Evolutionary conservation across 2,329 filamentous ascomycete species (phyloP), one percentile per base, ranked within the genome.

Genomic region (Phialocephala subalpina): DNA sequence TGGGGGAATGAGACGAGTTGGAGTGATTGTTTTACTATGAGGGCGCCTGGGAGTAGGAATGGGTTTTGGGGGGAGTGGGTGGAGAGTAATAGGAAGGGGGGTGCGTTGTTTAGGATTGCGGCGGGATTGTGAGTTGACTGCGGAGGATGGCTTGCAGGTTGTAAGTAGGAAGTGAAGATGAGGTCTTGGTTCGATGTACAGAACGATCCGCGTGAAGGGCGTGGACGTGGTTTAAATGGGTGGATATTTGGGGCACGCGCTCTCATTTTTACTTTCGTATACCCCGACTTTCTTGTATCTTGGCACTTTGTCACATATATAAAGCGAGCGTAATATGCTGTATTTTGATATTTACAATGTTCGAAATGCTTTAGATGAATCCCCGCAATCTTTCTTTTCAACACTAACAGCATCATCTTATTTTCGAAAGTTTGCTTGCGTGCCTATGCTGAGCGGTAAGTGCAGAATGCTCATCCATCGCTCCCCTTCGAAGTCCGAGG

Each of bases 1-100:
- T 53, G 49, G 49, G 49, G 49, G 49, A 53, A 53, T 53, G 49
- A 16, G 49, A 53, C 49, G 25, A 53, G 49, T 29, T 53, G 49
- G 49, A 33, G 25, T 29, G 49, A 53, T 29, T 53, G 49, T 53
- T 53, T 53, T 53, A 11, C 3, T 18, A 25, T 53, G 49, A 53
- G 49, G 49, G 49, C 49, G 22, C 49, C 49, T 2, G 49, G 49
- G 49, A 53, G 49, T 53, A 53, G 49, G 14, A 53, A 18, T 33
- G 49, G 49, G 27, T 53, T 53, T 53, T 53, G 49, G 49, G 12
- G 25, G 3, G 49, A 53, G 25, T 53, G 49, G 49, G 49, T 53
- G 25, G 25, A 29, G 25, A 18, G 22, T 27, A 53, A 53, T 33
- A 53, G 25, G 49, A 29, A n/a, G 18, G 49, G 12, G 7, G 25